Conservation (phyloP, 2,329 filamentous ascomycete genomes). For the Hirsutella rhossiliensis region DNA sequence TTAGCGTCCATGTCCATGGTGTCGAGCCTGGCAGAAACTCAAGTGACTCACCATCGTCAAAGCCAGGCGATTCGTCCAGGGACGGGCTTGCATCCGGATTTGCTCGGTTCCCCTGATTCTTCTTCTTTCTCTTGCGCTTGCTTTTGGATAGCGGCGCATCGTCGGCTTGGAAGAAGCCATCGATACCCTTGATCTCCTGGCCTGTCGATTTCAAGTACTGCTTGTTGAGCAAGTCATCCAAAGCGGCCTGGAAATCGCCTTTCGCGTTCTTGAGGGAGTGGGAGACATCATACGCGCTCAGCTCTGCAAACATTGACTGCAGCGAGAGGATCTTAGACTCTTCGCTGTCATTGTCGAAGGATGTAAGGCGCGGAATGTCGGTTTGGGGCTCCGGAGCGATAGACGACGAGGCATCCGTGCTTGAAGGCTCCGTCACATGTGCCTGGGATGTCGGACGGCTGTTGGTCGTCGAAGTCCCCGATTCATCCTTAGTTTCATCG, state of each 20-base stretch:
- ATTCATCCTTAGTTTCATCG: conserved; percentile 11
- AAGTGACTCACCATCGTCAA: conserved; percentile 13
- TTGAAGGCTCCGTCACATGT: conserved; percentile 12
- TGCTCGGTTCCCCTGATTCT: conserved; percentile 6
- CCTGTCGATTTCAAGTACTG: conserved; percentile 62
- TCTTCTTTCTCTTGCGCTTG: conserved; percentile 26
- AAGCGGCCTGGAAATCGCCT: conserved; percentile 54
- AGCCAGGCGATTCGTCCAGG: conserved; percentile 7
- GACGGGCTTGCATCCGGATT: conserved; percentile 5
- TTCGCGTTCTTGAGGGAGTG: conserved; percentile 55
- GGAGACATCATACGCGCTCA: conserved; percentile 53
- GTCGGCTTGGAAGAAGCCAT: conserved; percentile 59
- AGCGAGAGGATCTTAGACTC: conserved; percentile 54
- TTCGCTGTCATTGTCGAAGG: conserved; percentile 30
- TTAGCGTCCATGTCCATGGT: not conserved
- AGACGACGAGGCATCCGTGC: conserved; percentile 13
- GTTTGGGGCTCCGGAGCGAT: conserved; percentile 9
- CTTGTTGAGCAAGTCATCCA: conserved; percentile 72
- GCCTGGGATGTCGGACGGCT: conserved; percentile 16
- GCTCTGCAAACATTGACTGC: conserved; percentile 56
- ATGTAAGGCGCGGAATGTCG: conserved; percentile 16
- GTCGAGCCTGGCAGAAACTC: no score
- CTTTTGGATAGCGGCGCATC: conserved; percentile 23
- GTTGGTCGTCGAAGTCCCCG: conserved; percentile 12
- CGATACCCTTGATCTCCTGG: conserved; percentile 59